These are phyloP conservation scores for Podospora appendiculata DNA, from an alignment of 495 filamentous ascomycete species.

Conservation along the genomic window DNA sequence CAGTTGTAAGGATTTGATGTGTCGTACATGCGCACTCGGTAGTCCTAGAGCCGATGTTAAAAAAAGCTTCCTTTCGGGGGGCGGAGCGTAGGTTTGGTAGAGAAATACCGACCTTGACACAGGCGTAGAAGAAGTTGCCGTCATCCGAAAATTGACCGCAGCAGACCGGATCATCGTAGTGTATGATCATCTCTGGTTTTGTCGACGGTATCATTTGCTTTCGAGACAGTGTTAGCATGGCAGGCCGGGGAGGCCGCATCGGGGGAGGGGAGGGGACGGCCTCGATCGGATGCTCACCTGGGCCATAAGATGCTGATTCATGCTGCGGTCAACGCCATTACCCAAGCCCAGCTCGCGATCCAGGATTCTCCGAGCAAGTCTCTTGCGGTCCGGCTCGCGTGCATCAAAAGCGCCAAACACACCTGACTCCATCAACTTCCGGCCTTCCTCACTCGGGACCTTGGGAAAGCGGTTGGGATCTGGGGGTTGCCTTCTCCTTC, in stretches of 20 bases:
- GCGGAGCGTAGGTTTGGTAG: no score
- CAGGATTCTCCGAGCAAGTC: conserved; percentile 60
- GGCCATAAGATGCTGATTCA: conserved; percentile 53
- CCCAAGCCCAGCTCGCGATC: conserved; percentile 71
- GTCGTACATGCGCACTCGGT: conserved; percentile 92
- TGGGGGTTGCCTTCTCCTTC: conserved; percentile 17
- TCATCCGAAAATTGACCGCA: conserved; percentile 96
- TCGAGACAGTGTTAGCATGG: conserved; percentile 3
- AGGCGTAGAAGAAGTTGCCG: conserved; percentile 97
- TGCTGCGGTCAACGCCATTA: conserved; percentile 40
- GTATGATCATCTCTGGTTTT: conserved; percentile 77
- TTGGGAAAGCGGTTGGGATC: conserved; percentile 54
- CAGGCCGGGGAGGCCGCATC: not conserved
- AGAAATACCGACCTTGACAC: conserved; percentile 47
- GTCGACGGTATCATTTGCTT: conserved; percentile 64
- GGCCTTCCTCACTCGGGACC: conserved; percentile 70
- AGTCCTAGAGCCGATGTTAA: conserved; percentile 46
- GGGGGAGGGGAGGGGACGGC: not conserved
- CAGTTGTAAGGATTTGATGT: conserved; percentile 93
- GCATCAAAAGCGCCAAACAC: conserved; percentile 60
- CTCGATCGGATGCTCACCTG: conserved; percentile 2
- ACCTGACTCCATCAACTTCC: conserved; percentile 70
- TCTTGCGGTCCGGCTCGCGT: conserved; percentile 41
- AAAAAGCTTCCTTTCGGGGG: not conserved
- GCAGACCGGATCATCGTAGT: conserved; percentile 78